Evolutionary conservation across 148 eudicot species (phyloP), one percentile per base, ranked within the genome.

Genomic region (Persicaria maculosa): DNA sequence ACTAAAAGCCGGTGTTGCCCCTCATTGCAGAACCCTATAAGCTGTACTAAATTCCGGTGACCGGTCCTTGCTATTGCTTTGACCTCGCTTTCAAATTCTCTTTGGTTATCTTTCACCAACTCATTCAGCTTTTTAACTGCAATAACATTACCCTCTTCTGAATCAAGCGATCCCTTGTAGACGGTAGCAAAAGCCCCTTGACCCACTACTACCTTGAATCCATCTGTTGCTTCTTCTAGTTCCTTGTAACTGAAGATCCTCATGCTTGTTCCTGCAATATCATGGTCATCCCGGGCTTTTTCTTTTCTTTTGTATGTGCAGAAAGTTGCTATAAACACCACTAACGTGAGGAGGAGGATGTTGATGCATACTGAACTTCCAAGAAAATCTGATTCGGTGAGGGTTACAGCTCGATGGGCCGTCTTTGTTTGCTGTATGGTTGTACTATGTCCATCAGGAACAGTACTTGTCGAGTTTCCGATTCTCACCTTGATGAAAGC

Each of bases 41-140:
- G 78, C 47, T 48, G 65, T 7, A 82, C 82, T 48, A 82, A 75
- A 74, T 82, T 82, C 47, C 77, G 72, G 75, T 82, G 85, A 72
- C 77, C 78, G 7, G 78, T 79, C 8, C 77, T 80, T 14, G 80
- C 82, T 22, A 77, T 82, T 45, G 73, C 70, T 6, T 77, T 74
- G 45, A 77, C 80, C 50, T 79, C 80, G 4, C 71, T 50, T 61
- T 74, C 77, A 44, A 82, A 79, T 57, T 79, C 84, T 59, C 72
- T 79, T n/a, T 82, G 78, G 20, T 68, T 70, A 7, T 77, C 74
- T 9, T 68, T 44, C 31, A 46, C 5, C 19, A 73, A n/a, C 43
- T 48, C 17, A 54, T 65, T 45, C 1, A 79, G 19, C 22, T 47
- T 82, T 75, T 82, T 82, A 17, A 82, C 82, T 10, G 76, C 82